These are phyloP conservation scores for Lentinula guzmanii DNA, from an alignment of 768 basidiomycete species.

Conservation along the genomic window DNA sequence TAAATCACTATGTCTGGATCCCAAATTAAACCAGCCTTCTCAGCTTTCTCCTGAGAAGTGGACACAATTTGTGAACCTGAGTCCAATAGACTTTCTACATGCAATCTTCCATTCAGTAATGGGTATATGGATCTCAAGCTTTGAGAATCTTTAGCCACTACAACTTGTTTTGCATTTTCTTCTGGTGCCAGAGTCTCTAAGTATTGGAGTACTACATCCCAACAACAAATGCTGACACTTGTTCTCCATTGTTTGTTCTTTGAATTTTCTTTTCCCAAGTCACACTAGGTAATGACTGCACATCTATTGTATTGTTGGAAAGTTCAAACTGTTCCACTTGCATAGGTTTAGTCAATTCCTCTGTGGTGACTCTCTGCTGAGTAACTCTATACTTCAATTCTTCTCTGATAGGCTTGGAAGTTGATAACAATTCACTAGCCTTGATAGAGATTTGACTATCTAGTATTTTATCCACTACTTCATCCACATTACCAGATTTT, in stretches of 20 bases:
- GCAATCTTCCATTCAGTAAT: constrained; percentile 12
- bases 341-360: background rate
- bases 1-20: constrained; percentile 14
- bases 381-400: background rate
- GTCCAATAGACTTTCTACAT: constrained; percentile 19
- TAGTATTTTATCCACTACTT: background rate
- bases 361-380: background rate
- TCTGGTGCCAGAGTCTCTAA: constrained; percentile 1
- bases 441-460: background rate
- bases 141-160: constrained; percentile 17
- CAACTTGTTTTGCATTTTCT: constrained; percentile 3
- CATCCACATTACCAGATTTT: background rate
- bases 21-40: constrained; percentile 11
- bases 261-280: background rate
- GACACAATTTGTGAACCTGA: constrained; percentile 19
- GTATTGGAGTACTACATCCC: constrained; percentile 1
- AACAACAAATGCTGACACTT: background rate
- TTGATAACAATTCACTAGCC: background rate
- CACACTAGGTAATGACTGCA: background rate
- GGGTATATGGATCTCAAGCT: constrained; percentile 14
- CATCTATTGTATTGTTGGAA: background rate
- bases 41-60: constrained; percentile 16
- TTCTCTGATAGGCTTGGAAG: background rate
- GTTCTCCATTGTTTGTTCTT: background rate
- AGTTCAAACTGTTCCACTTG: background rate